Evolutionary conservation across 352 stramenopile species (phyloP).

Genomic region (Globisporangium mamillatum): DNA sequence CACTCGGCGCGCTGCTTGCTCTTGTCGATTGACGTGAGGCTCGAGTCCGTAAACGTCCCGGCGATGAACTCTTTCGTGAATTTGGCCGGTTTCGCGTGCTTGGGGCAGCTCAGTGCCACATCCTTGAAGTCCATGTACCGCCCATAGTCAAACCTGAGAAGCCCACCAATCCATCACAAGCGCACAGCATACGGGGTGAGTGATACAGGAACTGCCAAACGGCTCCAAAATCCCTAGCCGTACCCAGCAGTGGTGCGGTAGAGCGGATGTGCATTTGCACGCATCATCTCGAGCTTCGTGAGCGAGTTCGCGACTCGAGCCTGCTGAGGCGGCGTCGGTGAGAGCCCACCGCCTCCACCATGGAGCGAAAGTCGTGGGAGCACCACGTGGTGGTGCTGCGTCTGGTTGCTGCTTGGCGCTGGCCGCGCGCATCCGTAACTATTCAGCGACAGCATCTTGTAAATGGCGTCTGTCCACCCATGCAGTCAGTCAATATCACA

Average conservation of each 20-base stretch:
- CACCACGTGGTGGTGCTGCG: constrained; percentile 20
- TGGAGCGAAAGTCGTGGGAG: constrained; percentile 40
- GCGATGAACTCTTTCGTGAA: constrained; percentile 66
- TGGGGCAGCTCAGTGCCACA: constrained; percentile 45
- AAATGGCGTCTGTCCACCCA: not conserved
- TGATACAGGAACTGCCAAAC: not conserved
- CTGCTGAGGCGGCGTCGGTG: constrained; percentile 18
- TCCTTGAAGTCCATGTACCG: constrained; percentile 57
- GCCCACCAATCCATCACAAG: not conserved
- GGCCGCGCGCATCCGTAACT: constrained; percentile 18
- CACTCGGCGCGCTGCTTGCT: constrained; percentile 41
- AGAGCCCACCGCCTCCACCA: constrained; percentile 8
- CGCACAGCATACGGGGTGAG: not conserved
- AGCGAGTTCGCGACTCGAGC: constrained; percentile 40
- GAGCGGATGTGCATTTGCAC: constrained; percentile 35
- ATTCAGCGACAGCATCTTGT: constrained; percentile 23
- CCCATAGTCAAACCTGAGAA: constrained; percentile 51
- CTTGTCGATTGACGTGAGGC: constrained; percentile 57
- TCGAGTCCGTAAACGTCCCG: constrained; percentile 46
- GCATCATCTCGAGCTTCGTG: constrained; percentile 49
- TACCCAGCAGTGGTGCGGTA: constrained; percentile 57
- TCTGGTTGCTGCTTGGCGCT: constrained; percentile 18
- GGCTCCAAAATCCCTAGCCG: not conserved
- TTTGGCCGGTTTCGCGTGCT: constrained; percentile 33
- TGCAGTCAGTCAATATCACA: not conserved